These are phyloP conservation scores for button mushroom (Agaricus bisporus) DNA, from an alignment of 768 basidiomycete species.

Conservation along the genomic window DNA sequence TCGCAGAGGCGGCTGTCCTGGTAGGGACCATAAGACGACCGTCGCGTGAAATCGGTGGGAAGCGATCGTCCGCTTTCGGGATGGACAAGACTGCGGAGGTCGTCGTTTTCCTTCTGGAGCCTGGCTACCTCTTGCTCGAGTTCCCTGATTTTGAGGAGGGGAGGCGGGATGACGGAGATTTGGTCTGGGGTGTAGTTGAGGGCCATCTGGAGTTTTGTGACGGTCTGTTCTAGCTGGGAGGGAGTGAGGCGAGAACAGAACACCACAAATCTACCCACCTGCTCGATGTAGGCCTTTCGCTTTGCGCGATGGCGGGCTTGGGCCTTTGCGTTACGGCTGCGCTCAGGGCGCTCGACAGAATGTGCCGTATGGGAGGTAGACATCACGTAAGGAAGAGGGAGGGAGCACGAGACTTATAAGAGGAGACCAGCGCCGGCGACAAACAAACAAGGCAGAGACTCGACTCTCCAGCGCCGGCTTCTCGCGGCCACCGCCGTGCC, in stretches of 20 bases:
- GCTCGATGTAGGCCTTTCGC: constrained; percentile 89
- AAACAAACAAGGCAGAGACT: constrained; percentile 20
- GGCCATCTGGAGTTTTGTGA: constrained; percentile 76
- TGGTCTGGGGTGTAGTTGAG: constrained; percentile 72
- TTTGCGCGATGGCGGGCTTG: constrained; percentile 90
- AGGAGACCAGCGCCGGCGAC: constrained; percentile 3
- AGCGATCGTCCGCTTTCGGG: constrained; percentile 26
- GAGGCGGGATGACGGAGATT: constrained; percentile 65
- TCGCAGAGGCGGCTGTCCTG: constrained; percentile 45
- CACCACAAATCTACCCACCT: constrained; percentile 38
- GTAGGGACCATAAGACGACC: constrained; percentile 39
- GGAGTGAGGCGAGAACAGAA: not conserved
- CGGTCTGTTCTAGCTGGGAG: constrained; percentile 72
- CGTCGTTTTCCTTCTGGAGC: constrained; percentile 67
- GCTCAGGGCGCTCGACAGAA: constrained; percentile 62
- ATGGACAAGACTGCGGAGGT: constrained; percentile 57
- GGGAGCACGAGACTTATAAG: constrained; percentile 21
- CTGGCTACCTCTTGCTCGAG: constrained; percentile 76
- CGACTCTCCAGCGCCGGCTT: constrained; percentile 33
- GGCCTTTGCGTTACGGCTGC: constrained; percentile 82
- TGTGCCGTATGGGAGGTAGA: constrained; percentile 56
- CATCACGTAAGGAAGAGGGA: constrained; percentile 46
- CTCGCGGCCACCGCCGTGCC: constrained; percentile 34
- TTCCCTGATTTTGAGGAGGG: constrained; percentile 70
- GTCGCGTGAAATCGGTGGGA: constrained; percentile 36